Evolutionary conservation across 1,284 basidiomycete genomes (phyloP), one percentile per base, ranked within the genome.

Genomic region (Ustilago loliicola): DNA sequence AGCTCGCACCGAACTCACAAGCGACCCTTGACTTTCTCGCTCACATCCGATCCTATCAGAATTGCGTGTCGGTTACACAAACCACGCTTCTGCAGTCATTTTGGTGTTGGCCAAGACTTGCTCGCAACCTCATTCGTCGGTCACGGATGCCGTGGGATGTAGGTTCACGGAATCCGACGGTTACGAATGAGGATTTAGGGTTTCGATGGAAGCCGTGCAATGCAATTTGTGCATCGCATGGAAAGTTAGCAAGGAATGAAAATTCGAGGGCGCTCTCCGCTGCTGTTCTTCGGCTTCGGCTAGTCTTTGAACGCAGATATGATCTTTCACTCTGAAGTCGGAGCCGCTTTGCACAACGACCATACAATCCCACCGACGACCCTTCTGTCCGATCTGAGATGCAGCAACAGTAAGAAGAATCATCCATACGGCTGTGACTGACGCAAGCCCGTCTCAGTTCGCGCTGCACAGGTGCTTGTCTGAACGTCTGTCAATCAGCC

Each of bases 241-340:
- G n/a, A n/a, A n/a, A n/a, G n/a, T 38, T 15, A 5, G 32, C 32
- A 34, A 34, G 38, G 17, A 19, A 40, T 6, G 17, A 8, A 25
- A 54, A 54, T 54, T 38, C 52, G 52, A 54, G 52, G 52, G 52
- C 34, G 23, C 34, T 54, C 21, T n/a, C 19, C 30, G 11, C n/a
- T 27, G 34, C 53, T 23, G 21, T 55, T 40, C 13, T 55, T 45
- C 42, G 42, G 42, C 42, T 45, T 45, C 42, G 42, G 42, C n/a
- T 45, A 21, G 42, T 3, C n/a, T 45, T 23, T 21, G 11, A 15
- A 21, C n/a, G n/a, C 21, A 45, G 7, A 7, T 45, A 6, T 45
- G n/a, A n/a, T n/a, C 42, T 45, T 45, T 45, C 42, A 45, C 42
- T 45, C 42, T 45, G 8, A 8, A 45, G 38, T 45, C 15, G n/a